phyloP scores from a whole-genome alignment of 2,329 filamentous ascomycete genomes.

The Pezicula carpinea region DNA sequence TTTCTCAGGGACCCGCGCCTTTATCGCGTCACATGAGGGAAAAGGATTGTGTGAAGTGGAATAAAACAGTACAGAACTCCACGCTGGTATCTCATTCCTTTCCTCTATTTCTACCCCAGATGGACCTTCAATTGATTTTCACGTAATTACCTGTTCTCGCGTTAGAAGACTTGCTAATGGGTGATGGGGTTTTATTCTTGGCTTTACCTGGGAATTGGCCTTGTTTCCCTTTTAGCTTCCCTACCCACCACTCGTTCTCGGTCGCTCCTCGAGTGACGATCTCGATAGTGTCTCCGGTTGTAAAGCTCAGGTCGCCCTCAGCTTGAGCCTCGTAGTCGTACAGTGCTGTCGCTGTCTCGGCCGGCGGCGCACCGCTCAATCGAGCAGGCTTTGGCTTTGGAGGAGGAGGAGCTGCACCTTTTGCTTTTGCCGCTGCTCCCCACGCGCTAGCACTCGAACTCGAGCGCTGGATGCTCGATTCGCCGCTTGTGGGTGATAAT shows the following conservation, averaged over 20 bases:
- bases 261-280: slow-evolving; percentile 80
- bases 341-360: slow-evolving; percentile 81
- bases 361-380: slow-evolving; percentile 58
- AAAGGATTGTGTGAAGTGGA: too few relatives aligned
- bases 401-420: slow-evolving; percentile 58
- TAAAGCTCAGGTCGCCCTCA: slow-evolving; percentile 89
- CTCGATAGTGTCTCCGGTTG: slow-evolving; percentile 83
- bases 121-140: slow-evolving; percentile 29
- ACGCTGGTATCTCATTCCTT: too few relatives aligned
- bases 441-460: slow-evolving; percentile 37
- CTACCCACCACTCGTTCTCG: slow-evolving; percentile 96
- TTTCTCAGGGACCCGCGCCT: too few relatives aligned
- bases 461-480: slow-evolving; percentile 30
- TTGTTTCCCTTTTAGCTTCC: slow-evolving; percentile 70
- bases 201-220: slow-evolving; percentile 93
- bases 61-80: too few relatives aligned
- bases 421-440: slow-evolving; percentile 59
- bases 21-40: too few relatives aligned
- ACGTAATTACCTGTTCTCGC: slow-evolving; percentile 44
- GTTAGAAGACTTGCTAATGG: slow-evolving; percentile 11
- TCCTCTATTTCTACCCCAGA: not conserved
- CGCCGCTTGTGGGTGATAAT: slow-evolving; percentile 23
- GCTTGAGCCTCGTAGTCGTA: slow-evolving; percentile 97
- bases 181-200: not conserved
- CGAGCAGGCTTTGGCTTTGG: slow-evolving; percentile 79